These are phyloP conservation scores for Mortierella sp. DNA, from an alignment of 371 early-diverging fungal genomes.

Conservation along the genomic window DNA sequence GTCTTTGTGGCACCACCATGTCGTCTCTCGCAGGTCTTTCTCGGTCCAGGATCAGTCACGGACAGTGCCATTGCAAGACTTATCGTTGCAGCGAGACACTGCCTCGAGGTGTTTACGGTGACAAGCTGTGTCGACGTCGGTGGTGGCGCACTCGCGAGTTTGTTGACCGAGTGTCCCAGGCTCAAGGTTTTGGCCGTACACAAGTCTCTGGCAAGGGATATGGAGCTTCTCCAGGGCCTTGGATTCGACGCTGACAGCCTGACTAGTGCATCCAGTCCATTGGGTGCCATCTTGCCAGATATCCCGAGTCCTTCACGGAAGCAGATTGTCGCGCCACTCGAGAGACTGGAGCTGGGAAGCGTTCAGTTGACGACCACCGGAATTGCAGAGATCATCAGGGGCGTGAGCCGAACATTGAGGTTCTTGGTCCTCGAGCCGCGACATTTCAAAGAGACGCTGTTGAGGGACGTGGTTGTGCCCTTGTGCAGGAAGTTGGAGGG, in stretches of 20 bases:
- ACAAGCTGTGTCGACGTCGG: slow-evolving; percentile 53
- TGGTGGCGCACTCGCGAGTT: slow-evolving; percentile 34
- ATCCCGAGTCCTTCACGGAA: not conserved
- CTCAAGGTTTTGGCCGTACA: slow-evolving; percentile 39
- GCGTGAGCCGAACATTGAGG: slow-evolving; percentile 18
- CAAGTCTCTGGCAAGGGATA: slow-evolving; percentile 35
- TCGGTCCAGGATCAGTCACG: slow-evolving; percentile 52
- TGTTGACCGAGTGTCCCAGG: slow-evolving; percentile 44
- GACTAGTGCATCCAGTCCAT: not conserved
- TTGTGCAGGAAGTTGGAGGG: slow-evolving; percentile 23
- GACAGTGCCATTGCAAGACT: slow-evolving; percentile 48
- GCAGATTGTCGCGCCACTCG: slow-evolving; percentile 35
- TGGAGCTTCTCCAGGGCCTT: slow-evolving; percentile 37
- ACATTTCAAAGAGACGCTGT: slow-evolving; percentile 35
- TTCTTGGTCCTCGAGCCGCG: slow-evolving; percentile 31
- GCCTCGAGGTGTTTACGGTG: slow-evolving; percentile 37
- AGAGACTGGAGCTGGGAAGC: slow-evolving; percentile 39
- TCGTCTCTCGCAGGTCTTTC: slow-evolving; percentile 36
- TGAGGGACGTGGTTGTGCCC: slow-evolving; percentile 19
- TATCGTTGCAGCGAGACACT: slow-evolving; percentile 31
- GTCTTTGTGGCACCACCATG: not conserved
- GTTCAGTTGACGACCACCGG: slow-evolving; percentile 30
- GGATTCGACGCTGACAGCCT: slow-evolving; percentile 21
- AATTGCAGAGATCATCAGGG: slow-evolving; percentile 29
- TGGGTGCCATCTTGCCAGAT: not conserved